phyloP scores from a whole-genome alignment of 1,139 yeast genomes.

The Kazachstania sp. region DNA sequence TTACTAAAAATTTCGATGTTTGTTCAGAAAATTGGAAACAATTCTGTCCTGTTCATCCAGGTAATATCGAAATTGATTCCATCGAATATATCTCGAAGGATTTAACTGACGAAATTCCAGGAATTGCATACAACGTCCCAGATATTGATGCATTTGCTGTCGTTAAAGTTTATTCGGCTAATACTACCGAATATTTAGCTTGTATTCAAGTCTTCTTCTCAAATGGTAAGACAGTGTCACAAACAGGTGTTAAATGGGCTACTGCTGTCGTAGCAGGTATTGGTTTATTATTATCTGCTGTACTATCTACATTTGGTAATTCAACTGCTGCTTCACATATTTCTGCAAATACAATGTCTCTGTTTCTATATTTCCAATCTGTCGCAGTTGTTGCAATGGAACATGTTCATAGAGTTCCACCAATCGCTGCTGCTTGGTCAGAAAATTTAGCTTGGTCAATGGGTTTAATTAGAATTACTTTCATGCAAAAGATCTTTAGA shows the following conservation, averaged over 20 bases:
- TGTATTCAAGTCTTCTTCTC: constrained; percentile 63
- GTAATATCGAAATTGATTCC: constrained; percentile 58
- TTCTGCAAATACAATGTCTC: constrained; percentile 64
- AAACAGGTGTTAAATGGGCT: constrained; percentile 75
- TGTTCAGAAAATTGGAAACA: constrained; percentile 61
- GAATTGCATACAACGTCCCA: constrained; percentile 66
- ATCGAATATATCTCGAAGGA: constrained; percentile 44
- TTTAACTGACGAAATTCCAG: constrained; percentile 50
- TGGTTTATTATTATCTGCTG: constrained; percentile 62
- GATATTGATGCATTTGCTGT: constrained; percentile 70
- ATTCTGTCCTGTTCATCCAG: constrained; percentile 71
- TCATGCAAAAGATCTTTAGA: constrained; percentile 70
- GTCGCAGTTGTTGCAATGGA: constrained; percentile 68
- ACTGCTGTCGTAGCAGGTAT: constrained; percentile 73
- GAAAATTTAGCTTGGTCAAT: constrained; percentile 80
- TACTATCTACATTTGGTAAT: constrained; percentile 64
- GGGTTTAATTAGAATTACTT: constrained; percentile 61
- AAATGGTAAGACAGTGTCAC: constrained; percentile 69
- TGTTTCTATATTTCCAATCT: constrained; percentile 68
- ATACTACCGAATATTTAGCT: constrained; percentile 38
- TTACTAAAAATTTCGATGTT: constrained; percentile 44
- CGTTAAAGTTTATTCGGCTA: constrained; percentile 38
- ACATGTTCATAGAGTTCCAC: constrained; percentile 65
- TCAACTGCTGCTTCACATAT: constrained; percentile 73
- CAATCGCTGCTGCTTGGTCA: constrained; percentile 74